Conservation (phyloP, 2,329 filamentous ascomycete genomes). For the Rhynchosporium secalis region DNA sequence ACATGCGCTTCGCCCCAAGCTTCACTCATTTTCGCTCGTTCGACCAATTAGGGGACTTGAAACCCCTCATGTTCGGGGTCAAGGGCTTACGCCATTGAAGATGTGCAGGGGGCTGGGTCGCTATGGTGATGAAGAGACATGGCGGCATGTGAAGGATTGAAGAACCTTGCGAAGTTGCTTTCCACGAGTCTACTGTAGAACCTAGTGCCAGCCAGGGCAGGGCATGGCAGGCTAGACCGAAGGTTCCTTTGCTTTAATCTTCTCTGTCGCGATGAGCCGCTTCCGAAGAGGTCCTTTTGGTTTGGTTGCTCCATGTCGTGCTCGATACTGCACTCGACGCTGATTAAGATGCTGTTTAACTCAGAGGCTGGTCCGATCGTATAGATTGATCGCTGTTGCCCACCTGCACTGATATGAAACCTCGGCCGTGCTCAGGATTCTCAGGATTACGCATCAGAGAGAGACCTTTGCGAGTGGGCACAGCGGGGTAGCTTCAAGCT, state of each 20-base stretch:
- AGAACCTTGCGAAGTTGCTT: background rate
- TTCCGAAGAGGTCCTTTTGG: no score
- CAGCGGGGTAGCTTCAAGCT: conserved; percentile 7
- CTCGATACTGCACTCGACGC: no score
- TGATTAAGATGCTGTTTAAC: background rate
- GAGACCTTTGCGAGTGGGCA: background rate
- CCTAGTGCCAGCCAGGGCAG: no score
- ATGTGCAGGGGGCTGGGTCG: conserved; percentile 5
- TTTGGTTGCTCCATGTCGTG: background rate
- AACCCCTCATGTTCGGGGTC: conserved; percentile 10
- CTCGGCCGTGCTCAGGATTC: conserved; percentile 8
- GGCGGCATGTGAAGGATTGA: conserved; percentile 3
- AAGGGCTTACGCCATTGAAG: background rate
- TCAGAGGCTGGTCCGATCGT: background rate
- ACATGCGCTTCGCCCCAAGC: conserved; percentile 20
- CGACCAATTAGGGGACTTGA: conserved; percentile 22
- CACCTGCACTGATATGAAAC: background rate
- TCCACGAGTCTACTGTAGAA: background rate
- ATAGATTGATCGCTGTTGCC: background rate
- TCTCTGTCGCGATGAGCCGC: no score
- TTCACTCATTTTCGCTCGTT: background rate
- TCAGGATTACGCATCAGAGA: background rate
- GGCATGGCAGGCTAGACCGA: no score
- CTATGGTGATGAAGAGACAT: conserved; percentile 12
- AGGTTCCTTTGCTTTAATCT: no score